Evolutionary conservation across 2,329 filamentous ascomycete genomes (phyloP).

Genomic region (Ilyonectria destructans): DNA sequence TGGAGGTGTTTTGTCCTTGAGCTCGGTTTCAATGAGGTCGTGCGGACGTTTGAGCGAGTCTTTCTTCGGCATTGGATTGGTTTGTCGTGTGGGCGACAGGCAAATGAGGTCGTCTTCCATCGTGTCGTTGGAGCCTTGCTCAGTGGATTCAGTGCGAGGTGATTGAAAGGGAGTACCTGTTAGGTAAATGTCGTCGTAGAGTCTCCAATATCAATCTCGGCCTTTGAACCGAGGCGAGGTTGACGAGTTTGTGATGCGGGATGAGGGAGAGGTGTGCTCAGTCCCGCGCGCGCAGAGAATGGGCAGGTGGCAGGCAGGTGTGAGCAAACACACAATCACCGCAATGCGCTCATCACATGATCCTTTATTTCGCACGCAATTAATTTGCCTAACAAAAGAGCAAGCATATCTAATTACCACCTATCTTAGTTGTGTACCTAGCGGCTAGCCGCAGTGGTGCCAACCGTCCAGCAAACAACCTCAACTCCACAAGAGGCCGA

Average conservation of each 20-base stretch:
- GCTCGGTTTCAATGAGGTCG: background rate
- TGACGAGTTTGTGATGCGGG: background rate
- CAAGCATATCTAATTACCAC: too few species aligned
- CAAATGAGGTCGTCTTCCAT: conserved; percentile 1
- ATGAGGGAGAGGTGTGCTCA: background rate
- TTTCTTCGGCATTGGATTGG: background rate
- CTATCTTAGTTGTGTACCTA: background rate
- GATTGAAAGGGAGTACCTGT: too few species aligned
- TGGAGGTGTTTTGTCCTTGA: too few species aligned
- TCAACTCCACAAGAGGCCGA: background rate
- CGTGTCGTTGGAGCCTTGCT: background rate
- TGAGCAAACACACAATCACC: background rate
- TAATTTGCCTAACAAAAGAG: background rate
- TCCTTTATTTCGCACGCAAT: background rate
- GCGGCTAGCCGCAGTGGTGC: conserved; percentile 1
- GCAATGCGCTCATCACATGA: background rate
- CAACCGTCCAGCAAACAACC: background rate
- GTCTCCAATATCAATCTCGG: background rate
- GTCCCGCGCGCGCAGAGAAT: too few species aligned
- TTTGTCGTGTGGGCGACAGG: background rate
- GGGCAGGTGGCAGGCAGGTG: conserved; percentile 1
- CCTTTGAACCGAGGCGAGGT: background rate
- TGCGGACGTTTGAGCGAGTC: background rate
- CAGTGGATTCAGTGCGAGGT: too few species aligned
- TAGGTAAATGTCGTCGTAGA: too few species aligned